Evolutionary conservation across 1,284 basidiomycete species (phyloP).

Genomic region (Pseudomicrostroma phylloplanum): DNA sequence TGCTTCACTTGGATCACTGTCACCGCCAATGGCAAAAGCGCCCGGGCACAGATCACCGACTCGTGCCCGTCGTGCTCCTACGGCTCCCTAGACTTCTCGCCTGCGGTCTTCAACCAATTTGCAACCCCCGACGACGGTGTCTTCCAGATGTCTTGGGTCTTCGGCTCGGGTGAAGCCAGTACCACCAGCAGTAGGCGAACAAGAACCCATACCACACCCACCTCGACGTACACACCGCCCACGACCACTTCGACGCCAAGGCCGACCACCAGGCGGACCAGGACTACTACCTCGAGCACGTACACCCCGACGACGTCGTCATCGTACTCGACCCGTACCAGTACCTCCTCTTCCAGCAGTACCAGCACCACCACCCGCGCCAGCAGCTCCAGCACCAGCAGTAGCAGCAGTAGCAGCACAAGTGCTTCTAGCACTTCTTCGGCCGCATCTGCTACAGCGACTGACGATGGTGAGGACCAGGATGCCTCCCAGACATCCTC

Average conservation of each 20-base stretch:
- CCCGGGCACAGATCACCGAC: conserved; percentile 63
- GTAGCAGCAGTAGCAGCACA: too few relatives aligned
- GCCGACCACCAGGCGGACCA: background rate
- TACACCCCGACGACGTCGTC: background rate
- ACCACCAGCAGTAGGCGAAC: background rate
- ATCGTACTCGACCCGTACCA: background rate
- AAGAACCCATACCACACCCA: background rate
- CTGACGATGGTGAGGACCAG: too few relatives aligned
- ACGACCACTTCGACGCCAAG: background rate
- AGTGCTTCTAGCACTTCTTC: too few relatives aligned
- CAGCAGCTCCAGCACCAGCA: too few relatives aligned
- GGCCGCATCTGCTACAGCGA: too few relatives aligned
- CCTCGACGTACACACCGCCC: conserved; percentile 3
- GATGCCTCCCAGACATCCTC: too few relatives aligned
- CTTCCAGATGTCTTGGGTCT: conserved; percentile 33
- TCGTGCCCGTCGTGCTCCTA: conserved; percentile 66
- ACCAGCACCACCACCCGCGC: background rate
- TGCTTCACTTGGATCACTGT: conserved; percentile 67
- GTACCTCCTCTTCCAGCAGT: background rate
- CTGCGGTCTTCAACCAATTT: conserved; percentile 60
- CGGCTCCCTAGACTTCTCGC: conserved; percentile 71
- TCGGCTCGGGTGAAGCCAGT: background rate
- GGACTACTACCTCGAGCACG: background rate
- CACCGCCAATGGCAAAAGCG: conserved; percentile 54
- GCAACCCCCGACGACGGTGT: conserved; percentile 21